Conservation (phyloP, 2,329 filamentous ascomycete species). For the Pseudogymnoascus sp. region DNA sequence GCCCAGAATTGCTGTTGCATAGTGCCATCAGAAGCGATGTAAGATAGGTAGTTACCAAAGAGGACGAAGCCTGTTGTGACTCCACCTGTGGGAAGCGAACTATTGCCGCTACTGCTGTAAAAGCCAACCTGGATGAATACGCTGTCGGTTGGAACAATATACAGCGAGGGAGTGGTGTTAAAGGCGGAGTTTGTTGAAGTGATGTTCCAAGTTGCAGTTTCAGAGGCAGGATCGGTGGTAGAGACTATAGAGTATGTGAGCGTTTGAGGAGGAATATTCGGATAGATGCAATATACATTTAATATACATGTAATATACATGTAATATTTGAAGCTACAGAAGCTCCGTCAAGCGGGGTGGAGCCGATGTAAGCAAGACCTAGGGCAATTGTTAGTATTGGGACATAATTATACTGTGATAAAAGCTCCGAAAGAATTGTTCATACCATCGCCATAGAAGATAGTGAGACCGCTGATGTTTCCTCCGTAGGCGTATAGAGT, state of each 20-base stretch:
- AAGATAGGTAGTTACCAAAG: constrained; percentile 27
- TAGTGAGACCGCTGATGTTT: constrained; percentile 21
- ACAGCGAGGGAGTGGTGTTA: constrained; percentile 17
- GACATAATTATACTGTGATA: background rate
- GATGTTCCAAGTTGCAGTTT: constrained; percentile 20
- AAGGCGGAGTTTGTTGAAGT: constrained; percentile 18
- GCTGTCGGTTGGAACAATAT: constrained; percentile 22
- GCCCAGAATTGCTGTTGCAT: constrained; percentile 23
- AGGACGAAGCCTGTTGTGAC: constrained; percentile 25
- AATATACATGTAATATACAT: constrained; percentile 24
- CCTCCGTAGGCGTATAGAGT: constrained; percentile 27
- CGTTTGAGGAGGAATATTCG: constrained; percentile 19
- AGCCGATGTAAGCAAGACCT: constrained; percentile 30
- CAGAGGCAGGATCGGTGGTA: constrained; percentile 14
- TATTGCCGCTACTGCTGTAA: constrained; percentile 13
- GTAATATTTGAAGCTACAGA: constrained; percentile 25
- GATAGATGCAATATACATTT: constrained; percentile 21
- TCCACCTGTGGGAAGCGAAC: constrained; percentile 16
- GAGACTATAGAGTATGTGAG: constrained; percentile 12
- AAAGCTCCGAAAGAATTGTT: background rate
- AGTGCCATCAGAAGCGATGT: constrained; percentile 19
- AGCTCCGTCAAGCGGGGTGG: constrained; percentile 14
- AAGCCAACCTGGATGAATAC: constrained; percentile 24
- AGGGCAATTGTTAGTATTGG: background rate
- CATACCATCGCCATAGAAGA: constrained; percentile 30